These are phyloP conservation scores for Ceratocystis papillata DNA, from an alignment of 2,329 filamentous ascomycete species.

Conservation along the genomic window DNA sequence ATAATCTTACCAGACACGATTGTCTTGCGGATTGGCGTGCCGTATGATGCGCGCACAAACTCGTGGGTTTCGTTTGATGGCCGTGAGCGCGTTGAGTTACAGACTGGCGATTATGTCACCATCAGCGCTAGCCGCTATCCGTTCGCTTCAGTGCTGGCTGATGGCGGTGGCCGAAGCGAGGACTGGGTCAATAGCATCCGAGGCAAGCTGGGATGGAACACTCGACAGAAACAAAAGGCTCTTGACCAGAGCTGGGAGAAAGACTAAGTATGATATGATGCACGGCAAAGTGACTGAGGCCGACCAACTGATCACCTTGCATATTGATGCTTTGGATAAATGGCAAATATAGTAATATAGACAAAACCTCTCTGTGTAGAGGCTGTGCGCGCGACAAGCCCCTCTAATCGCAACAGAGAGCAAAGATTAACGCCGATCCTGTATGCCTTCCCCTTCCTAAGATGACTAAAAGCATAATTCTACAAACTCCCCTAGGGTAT, in stretches of 20 bases:
- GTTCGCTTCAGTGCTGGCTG: constrained; percentile 64
- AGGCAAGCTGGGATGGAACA: constrained; percentile 72
- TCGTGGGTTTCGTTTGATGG: constrained; percentile 99
- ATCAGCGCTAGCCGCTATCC: constrained; percentile 71
- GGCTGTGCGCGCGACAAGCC: not conserved
- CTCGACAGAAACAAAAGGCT: constrained; percentile 62
- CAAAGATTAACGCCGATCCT: not conserved
- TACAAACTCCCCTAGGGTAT: not conserved
- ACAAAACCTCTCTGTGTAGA: not conserved
- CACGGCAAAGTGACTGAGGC: not conserved
- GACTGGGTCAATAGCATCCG: constrained; percentile 77
- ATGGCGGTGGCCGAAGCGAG: constrained; percentile 53
- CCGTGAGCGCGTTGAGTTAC: constrained; percentile 69
- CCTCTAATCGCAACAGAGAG: not conserved
- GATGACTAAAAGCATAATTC: not conserved
- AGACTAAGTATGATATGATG: not conserved
- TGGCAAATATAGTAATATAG: not conserved
- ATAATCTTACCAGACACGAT: constrained; percentile 95
- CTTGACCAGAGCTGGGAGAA: constrained; percentile 33
- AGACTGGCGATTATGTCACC: constrained; percentile 72
- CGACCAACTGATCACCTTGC: not conserved
- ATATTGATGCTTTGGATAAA: not conserved
- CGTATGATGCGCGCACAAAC: constrained; percentile 77
- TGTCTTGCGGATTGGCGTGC: constrained; percentile 84
- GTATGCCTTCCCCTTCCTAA: not conserved